Conservation (phyloP, 352 stramenopile species). For the Phytophthora pini region DNA sequence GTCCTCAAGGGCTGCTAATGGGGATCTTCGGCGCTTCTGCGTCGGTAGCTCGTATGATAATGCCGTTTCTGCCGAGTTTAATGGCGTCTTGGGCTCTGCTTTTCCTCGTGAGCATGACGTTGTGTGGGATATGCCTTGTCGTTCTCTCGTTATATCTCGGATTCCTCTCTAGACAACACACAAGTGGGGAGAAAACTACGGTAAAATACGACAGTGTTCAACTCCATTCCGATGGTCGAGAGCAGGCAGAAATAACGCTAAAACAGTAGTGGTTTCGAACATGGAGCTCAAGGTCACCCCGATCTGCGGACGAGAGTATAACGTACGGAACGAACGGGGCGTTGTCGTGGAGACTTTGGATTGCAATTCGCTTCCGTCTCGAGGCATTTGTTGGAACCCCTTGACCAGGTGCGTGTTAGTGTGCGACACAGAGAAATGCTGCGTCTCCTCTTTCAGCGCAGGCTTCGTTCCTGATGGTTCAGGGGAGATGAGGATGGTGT, state of each 20-base stretch:
- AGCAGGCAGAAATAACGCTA: constrained; percentile 19
- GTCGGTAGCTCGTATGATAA: constrained; percentile 60
- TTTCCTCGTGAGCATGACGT: constrained; percentile 53
- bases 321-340: constrained; percentile 7
- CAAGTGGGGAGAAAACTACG: background rate
- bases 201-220: constrained; percentile 29
- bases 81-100: constrained; percentile 50
- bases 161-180: constrained; percentile 19
- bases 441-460: constrained; percentile 39
- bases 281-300: constrained; percentile 46
- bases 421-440: constrained; percentile 51
- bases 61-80: constrained; percentile 62
- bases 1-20: constrained; percentile 62
- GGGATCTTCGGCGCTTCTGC: constrained; percentile 66
- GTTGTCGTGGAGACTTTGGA: constrained; percentile 21
- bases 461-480: constrained; percentile 28
- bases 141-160: constrained; percentile 41
- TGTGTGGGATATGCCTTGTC: constrained; percentile 52
- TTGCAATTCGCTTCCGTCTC: constrained; percentile 24
- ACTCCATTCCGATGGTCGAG: constrained; percentile 31
- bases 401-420: constrained; percentile 56
- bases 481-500: constrained; percentile 15
- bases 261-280: constrained; percentile 15
- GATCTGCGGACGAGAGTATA: constrained; percentile 47
- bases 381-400: constrained; percentile 59